Evolutionary conservation across 2,329 filamentous ascomycete genomes (phyloP), one percentile per base, ranked within the genome.

Genomic region (Fusarium sp.): DNA sequence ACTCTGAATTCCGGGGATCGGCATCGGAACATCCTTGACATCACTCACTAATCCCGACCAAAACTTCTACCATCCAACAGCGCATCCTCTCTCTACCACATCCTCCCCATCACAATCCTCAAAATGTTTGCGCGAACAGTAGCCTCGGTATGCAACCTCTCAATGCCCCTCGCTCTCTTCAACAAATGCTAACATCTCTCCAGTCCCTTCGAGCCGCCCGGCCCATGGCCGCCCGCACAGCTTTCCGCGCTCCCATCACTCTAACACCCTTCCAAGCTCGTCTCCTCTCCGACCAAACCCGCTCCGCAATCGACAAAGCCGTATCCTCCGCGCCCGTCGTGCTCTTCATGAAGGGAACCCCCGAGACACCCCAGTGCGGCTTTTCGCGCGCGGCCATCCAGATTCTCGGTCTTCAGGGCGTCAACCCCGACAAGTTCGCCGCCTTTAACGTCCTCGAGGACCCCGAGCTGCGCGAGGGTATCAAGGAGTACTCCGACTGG

Each of bases 401-500:
- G 85, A 94, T 99, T 76, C 86, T 99, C 69, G 93, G 95, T 61
- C 82, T 98, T 76, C 95, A 99, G 83, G 96, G 96, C 70, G 94
- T 99, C 67, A 93, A 98, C 82, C 96, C 96, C 18, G 87, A 88
- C 71, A 98, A 98, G 84, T 99, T 99, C 79, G 93, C 94, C n/a
- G 95, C 96, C 10, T 98, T 97, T 82, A 98, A 99, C 82, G 96
- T 99, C 41, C 82, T 99, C 59, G 96, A 98, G 82, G 94, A 98
- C 80, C 82, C 91, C 6, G 94, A 97, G 78, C 82, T 99, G 78
- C 89, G 96, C 75, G 84, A 90, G 82, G 95, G 96, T 55, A 97
- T 99, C 84, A 99, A 99, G 84, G 95, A 99, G 82, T 99, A 96
- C 85, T 97, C 94, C 3, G 96, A 98, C 79, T 99, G 96, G 96